Evolutionary conservation across 257 asterid genomes (phyloP).

Genomic region (Coffea eugenioides): DNA sequence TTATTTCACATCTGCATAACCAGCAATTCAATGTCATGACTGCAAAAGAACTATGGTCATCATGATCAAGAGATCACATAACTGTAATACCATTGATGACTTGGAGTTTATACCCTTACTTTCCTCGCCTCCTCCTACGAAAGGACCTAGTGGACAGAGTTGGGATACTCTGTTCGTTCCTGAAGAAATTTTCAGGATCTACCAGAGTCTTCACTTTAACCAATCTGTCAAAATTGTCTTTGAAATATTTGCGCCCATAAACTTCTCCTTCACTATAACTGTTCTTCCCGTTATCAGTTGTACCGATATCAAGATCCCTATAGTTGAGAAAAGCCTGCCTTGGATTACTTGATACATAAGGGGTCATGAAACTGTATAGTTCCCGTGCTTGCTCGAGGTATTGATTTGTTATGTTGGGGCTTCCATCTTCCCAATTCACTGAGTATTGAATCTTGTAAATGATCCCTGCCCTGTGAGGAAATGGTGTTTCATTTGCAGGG

Average conservation of each 20-base stretch:
- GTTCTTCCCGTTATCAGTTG: not conserved
- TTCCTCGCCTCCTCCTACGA: no score
- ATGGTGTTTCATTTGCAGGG: conserved; percentile 24
- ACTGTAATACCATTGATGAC: no score
- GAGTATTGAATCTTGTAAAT: conserved; percentile 29
- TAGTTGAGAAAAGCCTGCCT: conserved; percentile 29
- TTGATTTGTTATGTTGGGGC: not conserved
- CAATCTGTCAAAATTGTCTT: no score
- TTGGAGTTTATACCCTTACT: no score
- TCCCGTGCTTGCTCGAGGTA: conserved; percentile 11
- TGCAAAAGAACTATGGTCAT: no score
- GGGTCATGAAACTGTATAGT: conserved; percentile 26
- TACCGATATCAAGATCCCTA: conserved; percentile 27
- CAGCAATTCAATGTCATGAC: no score
- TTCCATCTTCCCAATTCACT: conserved; percentile 22
- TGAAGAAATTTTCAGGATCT: no score
- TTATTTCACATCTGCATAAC: no score
- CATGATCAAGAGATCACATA: no score
- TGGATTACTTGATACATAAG: conserved; percentile 26
- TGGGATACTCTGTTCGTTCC: no score
- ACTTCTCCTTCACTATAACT: conserved; percentile 14
- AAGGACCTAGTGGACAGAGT: no score
- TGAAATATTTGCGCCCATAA: conserved; percentile 22
- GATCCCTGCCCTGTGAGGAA: conserved; percentile 39
- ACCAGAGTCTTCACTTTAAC: no score